Evolutionary conservation across 208 protist species (phyloP).

Genomic region (Leishmania braziliensis): DNA sequence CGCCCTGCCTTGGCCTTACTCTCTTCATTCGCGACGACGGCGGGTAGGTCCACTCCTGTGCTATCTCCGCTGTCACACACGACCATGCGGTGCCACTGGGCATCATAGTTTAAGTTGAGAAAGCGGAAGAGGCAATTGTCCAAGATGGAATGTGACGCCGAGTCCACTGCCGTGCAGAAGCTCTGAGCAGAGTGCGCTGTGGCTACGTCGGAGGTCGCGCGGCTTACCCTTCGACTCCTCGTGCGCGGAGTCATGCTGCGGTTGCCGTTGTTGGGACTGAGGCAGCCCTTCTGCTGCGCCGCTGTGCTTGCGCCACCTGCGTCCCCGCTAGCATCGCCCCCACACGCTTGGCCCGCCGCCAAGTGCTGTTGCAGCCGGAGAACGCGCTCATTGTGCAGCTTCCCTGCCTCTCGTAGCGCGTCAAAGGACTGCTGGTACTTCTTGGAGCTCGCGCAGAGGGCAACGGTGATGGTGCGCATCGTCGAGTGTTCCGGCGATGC

Average conservation of each 20-base stretch:
- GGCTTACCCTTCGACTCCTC: background rate
- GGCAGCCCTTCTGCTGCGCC: background rate
- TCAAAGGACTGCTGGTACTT: constrained; percentile 86
- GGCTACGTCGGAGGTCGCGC: background rate
- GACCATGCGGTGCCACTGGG: constrained; percentile 36
- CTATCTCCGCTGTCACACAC: constrained; percentile 18
- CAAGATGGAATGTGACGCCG: background rate
- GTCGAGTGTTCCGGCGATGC: background rate
- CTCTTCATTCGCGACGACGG: no score
- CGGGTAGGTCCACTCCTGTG: constrained; percentile 4
- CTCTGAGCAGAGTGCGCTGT: background rate
- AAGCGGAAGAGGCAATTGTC: constrained; percentile 39
- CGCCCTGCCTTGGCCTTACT: background rate
- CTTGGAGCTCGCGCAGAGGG: constrained; percentile 64
- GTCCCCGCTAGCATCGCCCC: background rate
- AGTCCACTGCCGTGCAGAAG: background rate
- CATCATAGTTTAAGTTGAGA: constrained; percentile 63
- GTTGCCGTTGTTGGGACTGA: background rate
- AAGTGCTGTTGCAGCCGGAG: background rate
- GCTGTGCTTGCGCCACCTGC: constrained; percentile 1
- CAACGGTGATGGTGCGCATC: constrained; percentile 40
- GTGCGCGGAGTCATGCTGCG: background rate
- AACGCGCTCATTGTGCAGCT: constrained; percentile 36
- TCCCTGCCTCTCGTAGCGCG: constrained; percentile 37
- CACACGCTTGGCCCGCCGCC: background rate